A percentile compares a stretch with the other conserved stretches of the same genome.
These are phyloP conservation scores for Choanephora cucurbitarum DNA, from an alignment of 371 early-diverging fungal species.

Conservation along the genomic window DNA sequence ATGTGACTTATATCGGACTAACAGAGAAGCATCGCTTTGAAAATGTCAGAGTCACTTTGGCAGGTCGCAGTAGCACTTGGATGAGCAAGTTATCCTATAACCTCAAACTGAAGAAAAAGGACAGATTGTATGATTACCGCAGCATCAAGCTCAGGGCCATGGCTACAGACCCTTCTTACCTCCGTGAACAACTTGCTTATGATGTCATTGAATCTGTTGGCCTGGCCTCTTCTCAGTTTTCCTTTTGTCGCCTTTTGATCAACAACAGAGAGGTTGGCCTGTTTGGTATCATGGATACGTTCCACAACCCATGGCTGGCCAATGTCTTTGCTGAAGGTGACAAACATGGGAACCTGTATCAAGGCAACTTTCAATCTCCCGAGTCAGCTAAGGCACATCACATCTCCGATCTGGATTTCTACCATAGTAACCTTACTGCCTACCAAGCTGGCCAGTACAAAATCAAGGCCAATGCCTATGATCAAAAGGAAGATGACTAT, in stretches of 20 bases:
- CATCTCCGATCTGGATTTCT: conserved; percentile 22
- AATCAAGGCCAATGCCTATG: conserved; percentile 26
- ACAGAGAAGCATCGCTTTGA: conserved; percentile 5
- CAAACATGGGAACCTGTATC: conserved; percentile 36
- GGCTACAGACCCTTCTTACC: conserved; percentile 38
- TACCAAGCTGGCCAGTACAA: conserved; percentile 33
- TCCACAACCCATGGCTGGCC: conserved; percentile 38
- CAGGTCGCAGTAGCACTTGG: conserved; percentile 33
- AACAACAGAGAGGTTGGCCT: conserved; percentile 39
- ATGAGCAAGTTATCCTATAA: conserved; percentile 32
- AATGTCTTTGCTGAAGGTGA: conserved; percentile 38
- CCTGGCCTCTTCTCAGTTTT: conserved; percentile 24
- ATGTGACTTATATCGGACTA: conserved; percentile 21
- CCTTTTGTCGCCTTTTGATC: conserved; percentile 34
- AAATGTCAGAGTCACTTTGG: conserved; percentile 19
- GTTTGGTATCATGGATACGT: conserved; percentile 38
- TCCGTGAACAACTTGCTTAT: conserved; percentile 36
- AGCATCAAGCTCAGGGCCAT: conserved; percentile 37
- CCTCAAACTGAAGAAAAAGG: conserved; percentile 21
- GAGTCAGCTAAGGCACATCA: neutral
- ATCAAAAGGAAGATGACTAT: conserved; percentile 14
- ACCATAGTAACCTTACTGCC: conserved; percentile 13
- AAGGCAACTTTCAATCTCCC: conserved; percentile 22
- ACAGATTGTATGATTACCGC: conserved; percentile 27
- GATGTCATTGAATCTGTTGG: conserved; percentile 31